phyloP scores from a whole-genome alignment of 2,329 filamentous ascomycete species.

The Ceratocystiopsis minuta region DNA sequence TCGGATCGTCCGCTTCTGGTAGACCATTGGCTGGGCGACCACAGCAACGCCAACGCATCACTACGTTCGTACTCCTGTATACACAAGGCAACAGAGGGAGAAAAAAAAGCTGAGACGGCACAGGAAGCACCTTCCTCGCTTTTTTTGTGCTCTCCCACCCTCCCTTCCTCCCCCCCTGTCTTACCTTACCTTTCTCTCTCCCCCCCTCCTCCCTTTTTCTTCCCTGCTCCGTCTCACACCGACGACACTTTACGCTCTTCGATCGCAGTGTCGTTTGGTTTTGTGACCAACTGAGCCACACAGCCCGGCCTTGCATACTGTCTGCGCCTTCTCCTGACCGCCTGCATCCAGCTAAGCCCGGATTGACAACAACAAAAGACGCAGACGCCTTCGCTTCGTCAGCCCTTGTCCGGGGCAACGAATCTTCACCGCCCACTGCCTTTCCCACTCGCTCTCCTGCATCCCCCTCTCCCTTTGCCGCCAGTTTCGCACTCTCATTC shows the following conservation, averaged over 20 bases:
- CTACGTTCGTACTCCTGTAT: too few species aligned
- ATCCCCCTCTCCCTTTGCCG: not conserved
- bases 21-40: conserved; percentile 10
- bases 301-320: too few species aligned
- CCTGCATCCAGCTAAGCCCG: too few species aligned
- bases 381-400: too few species aligned
- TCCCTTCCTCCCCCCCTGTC: not conserved
- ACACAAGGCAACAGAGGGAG: not conserved
- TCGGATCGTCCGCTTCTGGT: conserved; percentile 7
- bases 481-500: conserved; percentile 1
- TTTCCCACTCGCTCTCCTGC: not conserved
- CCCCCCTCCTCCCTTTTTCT: not conserved
- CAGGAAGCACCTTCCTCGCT: not conserved
- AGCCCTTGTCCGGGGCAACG: too few species aligned
- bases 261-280: too few species aligned
- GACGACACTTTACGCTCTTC: too few species aligned
- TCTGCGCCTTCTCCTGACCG: too few species aligned
- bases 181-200: not conserved
- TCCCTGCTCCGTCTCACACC: not conserved
- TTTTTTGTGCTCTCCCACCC: not conserved
- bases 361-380: too few species aligned
- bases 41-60: conserved; percentile 12
- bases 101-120: not conserved
- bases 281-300: too few species aligned
- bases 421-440: not conserved